Evolutionary conservation across 306 rosid species (phyloP).

Genomic region (Cucurbita maxima): DNA sequence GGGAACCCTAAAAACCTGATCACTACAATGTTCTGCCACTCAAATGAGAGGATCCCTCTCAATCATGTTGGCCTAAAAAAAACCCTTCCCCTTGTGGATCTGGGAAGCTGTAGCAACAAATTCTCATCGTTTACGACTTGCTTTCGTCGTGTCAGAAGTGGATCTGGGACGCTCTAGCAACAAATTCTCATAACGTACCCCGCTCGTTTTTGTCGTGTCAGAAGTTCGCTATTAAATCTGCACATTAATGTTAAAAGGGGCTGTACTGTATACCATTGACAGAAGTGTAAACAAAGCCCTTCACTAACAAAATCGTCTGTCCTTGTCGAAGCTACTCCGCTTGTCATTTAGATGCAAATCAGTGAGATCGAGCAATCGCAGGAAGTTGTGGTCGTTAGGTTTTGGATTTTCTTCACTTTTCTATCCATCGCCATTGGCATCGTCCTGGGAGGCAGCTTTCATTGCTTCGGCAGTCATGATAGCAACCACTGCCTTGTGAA

Average conservation of each 20-base stretch:
- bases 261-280: constrained; percentile 10
- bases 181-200: no score
- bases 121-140: not conserved
- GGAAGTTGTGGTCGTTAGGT: not conserved
- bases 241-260: not conserved
- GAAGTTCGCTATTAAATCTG: constrained; percentile 18
- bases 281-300: constrained; percentile 19
- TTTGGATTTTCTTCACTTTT: not conserved
- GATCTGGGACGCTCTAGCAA: no score
- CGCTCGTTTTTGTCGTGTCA: not conserved
- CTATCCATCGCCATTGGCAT: constrained; percentile 27
- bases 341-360: constrained; percentile 2
- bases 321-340: not conserved
- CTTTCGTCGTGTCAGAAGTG: constrained; percentile 11
- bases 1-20: constrained; percentile 18
- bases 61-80: not conserved
- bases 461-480: constrained; percentile 88
- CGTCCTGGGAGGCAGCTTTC: constrained; percentile 34
- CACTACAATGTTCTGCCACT: constrained; percentile 2
- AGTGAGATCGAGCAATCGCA: constrained; percentile 10
- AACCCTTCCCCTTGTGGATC: not conserved
- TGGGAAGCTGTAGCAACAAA: constrained; percentile 5
- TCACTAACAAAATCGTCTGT: constrained; percentile 17
- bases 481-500: constrained; percentile 76
- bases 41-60: constrained; percentile 3